Base-by-base conservation (phyloP, 768 basidiomycete species). In the Termitomyces sp. region DNA sequence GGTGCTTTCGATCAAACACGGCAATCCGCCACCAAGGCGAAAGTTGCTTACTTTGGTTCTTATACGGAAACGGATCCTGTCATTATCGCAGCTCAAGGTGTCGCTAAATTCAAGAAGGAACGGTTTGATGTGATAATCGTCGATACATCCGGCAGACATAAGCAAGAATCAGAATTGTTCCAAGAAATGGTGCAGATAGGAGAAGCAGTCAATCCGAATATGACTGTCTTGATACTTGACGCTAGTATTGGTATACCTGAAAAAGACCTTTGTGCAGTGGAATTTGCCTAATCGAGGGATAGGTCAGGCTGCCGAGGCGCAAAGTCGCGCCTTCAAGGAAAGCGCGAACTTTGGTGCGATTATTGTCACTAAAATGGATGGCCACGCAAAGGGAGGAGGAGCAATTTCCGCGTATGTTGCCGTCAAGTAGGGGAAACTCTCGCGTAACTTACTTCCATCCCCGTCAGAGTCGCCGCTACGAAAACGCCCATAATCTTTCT, bases 51-150 rank as follows among this genome's bases (percentile, higher is more conserved):
- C 82, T 99, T 95, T 75, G 97, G 97, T 23, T 95, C 92, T 55
- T 98, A 99, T 75, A 99, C 97, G 41, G 97, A 99, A 74, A 98
- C 95, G 18, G 95, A 99, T 71, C 97, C 97, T 2, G 97, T 98
- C 7, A 80, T 87, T 0, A 98, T 97, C 65, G 95, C 97, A 12
- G 87, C 91, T 1, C 87, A 96, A 69, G 97, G 97, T 70, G 97
- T 98, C 10, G 77, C 86, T 12, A 98, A 99, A 72, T 99, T 99
- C 81, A 92, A 95, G 76, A 95, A 98, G 77, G 96, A 98, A 71
- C 82, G 94, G 40, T 98, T 99, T 69, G 97, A 99, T 60, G 92
- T 99, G 48, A 95, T 99, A 67, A 97, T 99, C 59, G 96, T 99
- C 52, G 97, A 99, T 72, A 99, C 97, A 0, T 95, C 93, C 32